Conservation (phyloP, 345 rosid genomes). For the Excoecaria cochinchinensis region DNA sequence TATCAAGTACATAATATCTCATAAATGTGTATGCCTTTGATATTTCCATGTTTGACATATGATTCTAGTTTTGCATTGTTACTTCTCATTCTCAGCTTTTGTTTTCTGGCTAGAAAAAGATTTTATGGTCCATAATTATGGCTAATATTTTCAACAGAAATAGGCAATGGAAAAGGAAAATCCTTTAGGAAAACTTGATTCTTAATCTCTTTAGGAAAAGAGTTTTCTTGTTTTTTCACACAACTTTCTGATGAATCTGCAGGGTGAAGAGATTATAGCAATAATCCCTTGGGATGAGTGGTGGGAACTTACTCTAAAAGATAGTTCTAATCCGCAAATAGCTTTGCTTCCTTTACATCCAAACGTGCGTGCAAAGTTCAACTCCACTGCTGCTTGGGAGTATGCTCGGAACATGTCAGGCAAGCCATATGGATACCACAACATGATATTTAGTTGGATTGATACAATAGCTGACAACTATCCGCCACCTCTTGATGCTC, state of each 20-base stretch:
- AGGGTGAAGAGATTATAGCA: constrained; percentile 96
- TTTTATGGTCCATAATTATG: background rate
- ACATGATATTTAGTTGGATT: constrained; percentile 99
- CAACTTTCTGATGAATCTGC: constrained; percentile 20
- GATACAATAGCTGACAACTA: constrained; percentile 87
- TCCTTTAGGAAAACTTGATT: constrained; percentile 4
- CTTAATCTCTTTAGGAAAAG: background rate
- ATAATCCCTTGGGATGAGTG: constrained; percentile 95
- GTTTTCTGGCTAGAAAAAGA: background rate
- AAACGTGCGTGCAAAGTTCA: constrained; percentile 67
- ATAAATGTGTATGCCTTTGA: background rate
- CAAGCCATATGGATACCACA: constrained; percentile 98
- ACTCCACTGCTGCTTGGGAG: constrained; percentile 94
- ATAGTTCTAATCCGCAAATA: constrained; percentile 86
- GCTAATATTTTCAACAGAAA: background rate
- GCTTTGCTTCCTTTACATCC: constrained; percentile 91
- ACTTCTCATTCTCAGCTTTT: background rate
- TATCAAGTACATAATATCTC: background rate
- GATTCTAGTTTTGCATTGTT: constrained; percentile 1
- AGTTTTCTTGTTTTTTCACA: background rate
- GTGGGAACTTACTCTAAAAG: constrained; percentile 88
- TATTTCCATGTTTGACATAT: background rate
- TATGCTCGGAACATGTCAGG: constrained; percentile 92
- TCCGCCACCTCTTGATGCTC: constrained; percentile 99
- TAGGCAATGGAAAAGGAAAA: background rate